Base-by-base conservation (phyloP, 495 filamentous ascomycete genomes). In the Hyphodiscus hymeniophilus region DNA sequence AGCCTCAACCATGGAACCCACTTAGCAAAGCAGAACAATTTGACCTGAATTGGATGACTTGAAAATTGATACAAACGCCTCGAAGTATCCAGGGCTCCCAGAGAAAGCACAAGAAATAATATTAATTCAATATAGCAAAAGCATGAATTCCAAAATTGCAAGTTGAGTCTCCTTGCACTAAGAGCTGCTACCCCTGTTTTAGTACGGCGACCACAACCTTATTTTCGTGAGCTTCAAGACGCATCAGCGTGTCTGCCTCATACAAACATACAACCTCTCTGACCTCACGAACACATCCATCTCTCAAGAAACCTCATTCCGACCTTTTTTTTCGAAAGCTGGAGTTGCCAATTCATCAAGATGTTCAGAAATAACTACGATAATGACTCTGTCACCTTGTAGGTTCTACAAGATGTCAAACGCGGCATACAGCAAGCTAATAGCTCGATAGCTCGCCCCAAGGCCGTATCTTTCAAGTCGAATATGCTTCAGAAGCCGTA, bases 311-410 rank as follows among this genome's bases (percentile, higher is more conserved):
- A 46, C 45, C 32, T 31, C n/a, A 24, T 42, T 39, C 12, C n/a
- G 22, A 42, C 34, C 17, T n/a, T 12, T 17, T 21, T 12, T 21
- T 16, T 6, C 48, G 52, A 48, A 42, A 45, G 45, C 35, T 54
- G 45, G 33, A 54, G 39, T 49, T 53, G 38, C 43, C 8, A 15
- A 22, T 39, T 45, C 42, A 42, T 48, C 71, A 81, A 62, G 50
- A 98, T 98, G 92, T 98, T 98, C 75, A 80, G 92, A 70, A 98
- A 98, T 74, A 96, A 97, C 71, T 98, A 98, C 77, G 92, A 98
- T 72, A 98, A 97, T 79, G 92, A 98, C 73, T 90, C 89, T 28
- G 91, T 98, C 69, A 98, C 92, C 71, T 98, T 97, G 90, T 96
- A 77, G 70, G 78, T 67, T 56, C 51, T n/a, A 39, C 10, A 10